Conservation (phyloP, 2,329 filamentous ascomycete genomes). For the Curvularia sp. region DNA sequence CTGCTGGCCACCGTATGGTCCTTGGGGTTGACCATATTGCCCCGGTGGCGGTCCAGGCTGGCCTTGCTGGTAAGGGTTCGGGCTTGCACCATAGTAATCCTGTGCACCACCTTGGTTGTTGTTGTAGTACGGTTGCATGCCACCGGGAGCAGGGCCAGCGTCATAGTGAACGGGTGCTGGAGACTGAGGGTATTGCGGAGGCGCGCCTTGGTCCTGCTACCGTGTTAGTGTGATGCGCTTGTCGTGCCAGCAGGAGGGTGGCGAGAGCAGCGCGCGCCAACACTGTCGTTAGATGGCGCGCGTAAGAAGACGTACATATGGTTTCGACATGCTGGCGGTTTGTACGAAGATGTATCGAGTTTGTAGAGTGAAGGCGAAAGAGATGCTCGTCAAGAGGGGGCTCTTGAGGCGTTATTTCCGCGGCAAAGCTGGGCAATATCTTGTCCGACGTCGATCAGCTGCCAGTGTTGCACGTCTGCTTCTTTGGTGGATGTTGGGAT, state of each 20-base stretch:
- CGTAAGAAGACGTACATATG: slow-evolving; percentile 12
- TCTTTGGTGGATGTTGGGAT: background rate
- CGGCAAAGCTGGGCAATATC: slow-evolving; percentile 15
- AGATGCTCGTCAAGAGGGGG: background rate
- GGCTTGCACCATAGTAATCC: slow-evolving; percentile 32
- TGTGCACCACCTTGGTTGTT: slow-evolving; percentile 27
- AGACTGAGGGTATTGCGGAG: slow-evolving; percentile 44
- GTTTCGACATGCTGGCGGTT: slow-evolving; percentile 12
- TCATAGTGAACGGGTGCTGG: slow-evolving; percentile 45
- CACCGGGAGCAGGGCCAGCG: slow-evolving; percentile 29
- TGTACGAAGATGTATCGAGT: background rate
- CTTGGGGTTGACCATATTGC: slow-evolving; percentile 33
- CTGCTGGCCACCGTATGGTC: slow-evolving; percentile 38
- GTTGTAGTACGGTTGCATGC: slow-evolving; percentile 27
- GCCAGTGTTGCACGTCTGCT: slow-evolving; percentile 4
- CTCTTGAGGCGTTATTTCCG: slow-evolving; percentile 6
- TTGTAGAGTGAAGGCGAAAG: slow-evolving; percentile 1
- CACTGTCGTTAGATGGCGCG: background rate
- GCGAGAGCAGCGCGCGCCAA: background rate
- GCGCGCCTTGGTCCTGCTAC: slow-evolving; percentile 29
- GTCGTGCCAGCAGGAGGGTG: background rate
- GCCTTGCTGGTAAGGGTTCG: slow-evolving; percentile 36
- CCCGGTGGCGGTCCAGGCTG: slow-evolving; percentile 28
- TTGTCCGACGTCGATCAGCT: slow-evolving; percentile 6
- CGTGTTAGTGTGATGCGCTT: background rate